Conservation (phyloP, 2,329 filamentous ascomycete species). For the Aspergillus aculeatus region DNA sequence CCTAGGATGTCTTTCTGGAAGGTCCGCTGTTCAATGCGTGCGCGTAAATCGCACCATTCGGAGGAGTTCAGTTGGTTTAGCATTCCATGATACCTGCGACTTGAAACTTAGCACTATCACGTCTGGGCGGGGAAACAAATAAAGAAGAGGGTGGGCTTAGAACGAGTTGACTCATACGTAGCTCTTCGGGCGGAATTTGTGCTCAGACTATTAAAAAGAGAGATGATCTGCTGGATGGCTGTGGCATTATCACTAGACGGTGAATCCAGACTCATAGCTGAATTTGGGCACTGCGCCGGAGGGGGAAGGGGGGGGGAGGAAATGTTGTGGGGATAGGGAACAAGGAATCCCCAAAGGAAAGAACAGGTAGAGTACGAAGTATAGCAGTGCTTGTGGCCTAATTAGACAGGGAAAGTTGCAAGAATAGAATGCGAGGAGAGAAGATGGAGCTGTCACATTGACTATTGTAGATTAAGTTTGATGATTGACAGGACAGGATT, state of each 20-base stretch:
- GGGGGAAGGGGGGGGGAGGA: not conserved
- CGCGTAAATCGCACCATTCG: conserved; percentile 35
- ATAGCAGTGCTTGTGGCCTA: not conserved
- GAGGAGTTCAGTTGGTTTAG: conserved; percentile 25
- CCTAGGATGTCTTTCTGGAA: conserved; percentile 37
- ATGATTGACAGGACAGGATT: not conserved
- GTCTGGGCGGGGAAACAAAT: not conserved
- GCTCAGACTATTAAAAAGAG: conserved; percentile 23
- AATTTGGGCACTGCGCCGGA: not conserved
- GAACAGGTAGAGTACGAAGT: not conserved
- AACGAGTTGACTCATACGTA: conserved; percentile 13
- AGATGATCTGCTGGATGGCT: conserved; percentile 14
- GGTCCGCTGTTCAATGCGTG: conserved; percentile 18
- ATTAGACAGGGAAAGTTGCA: not conserved
- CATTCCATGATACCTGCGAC: conserved; percentile 28
- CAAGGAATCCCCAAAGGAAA: not conserved
- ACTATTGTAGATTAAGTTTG: not conserved
- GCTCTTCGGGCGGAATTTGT: conserved; percentile 22
- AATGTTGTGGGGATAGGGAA: not conserved
- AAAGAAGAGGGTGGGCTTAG: not conserved
- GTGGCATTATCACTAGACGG: not conserved
- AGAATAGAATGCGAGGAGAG: not conserved
- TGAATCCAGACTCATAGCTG: not conserved
- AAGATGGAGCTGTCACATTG: not conserved
- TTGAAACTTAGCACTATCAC: not conserved